Percentiles rank a stretch among this genome's conserved stretches.
Conservation (phyloP, 192 early-diverging fungal species). For the Mortierella claussenii region DNA sequence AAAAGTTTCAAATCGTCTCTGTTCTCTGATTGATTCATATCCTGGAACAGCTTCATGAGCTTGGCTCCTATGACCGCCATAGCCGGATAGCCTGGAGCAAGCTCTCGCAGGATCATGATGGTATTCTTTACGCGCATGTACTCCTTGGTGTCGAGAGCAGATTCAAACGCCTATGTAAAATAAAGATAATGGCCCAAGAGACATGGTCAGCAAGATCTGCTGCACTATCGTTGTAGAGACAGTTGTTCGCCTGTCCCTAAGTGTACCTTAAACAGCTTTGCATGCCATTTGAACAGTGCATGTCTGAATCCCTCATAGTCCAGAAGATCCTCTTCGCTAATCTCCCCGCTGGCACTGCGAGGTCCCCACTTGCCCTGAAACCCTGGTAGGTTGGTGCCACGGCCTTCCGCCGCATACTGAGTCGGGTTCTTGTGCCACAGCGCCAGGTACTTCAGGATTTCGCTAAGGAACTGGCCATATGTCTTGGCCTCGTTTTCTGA, state of each 20-base stretch:
- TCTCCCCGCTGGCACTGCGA: conserved; percentile 30
- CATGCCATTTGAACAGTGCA: conserved; percentile 81
- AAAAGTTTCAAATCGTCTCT: conserved; percentile 79
- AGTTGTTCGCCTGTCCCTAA: no score
- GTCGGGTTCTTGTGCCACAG: conserved; percentile 63
- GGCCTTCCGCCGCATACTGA: conserved; percentile 65
- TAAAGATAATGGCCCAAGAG: no score
- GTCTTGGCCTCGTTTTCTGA: conserved; percentile 82
- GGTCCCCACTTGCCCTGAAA: conserved; percentile 75
- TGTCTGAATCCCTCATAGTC: conserved; percentile 70
- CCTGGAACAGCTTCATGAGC: conserved; percentile 56
- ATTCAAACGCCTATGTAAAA: conserved; percentile 32
- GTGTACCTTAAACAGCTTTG: conserved; percentile 56
- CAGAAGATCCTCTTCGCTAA: conserved; percentile 60
- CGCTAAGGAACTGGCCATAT: conserved; percentile 75
- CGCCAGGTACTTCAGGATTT: conserved; percentile 65
- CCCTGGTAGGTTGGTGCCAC: conserved; percentile 68
- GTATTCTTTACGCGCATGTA: conserved; percentile 81
- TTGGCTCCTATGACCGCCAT: conserved; percentile 64
- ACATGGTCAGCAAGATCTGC: no score
- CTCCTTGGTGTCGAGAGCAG: conserved; percentile 67
- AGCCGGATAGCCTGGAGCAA: conserved; percentile 70
- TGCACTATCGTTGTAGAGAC: no score
- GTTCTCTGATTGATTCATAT: conserved; percentile 64
- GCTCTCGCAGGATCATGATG: conserved; percentile 74